Percentiles rank a stretch among this genome's conserved stretches.
Conservation (phyloP, 768 basidiomycete genomes). For the Hypholoma sublateritium region DNA sequence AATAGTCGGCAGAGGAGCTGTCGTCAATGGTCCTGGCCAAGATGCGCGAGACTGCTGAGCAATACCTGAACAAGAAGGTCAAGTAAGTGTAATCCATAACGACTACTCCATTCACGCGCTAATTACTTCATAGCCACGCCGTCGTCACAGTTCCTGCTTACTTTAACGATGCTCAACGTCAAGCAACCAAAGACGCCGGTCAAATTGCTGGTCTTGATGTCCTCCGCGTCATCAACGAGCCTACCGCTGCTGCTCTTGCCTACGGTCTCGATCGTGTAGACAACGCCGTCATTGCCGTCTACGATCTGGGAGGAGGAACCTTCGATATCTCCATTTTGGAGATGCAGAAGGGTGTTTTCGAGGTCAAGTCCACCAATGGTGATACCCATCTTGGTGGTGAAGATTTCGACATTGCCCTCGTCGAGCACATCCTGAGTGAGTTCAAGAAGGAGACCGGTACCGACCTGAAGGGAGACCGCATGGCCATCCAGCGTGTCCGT, state of each 20-base stretch:
- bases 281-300: conserved; percentile 91
- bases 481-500: conserved; percentile 98
- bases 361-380: conserved; percentile 99
- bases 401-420: conserved; percentile 92
- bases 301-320: conserved; percentile 97
- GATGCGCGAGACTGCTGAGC: conserved; percentile 96
- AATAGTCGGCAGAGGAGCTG: conserved; percentile 79
- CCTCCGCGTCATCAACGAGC: conserved; percentile 98
- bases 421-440: conserved; percentile 81
- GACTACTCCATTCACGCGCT: not conserved
- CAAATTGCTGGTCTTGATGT: conserved; percentile 97
- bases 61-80: conserved; percentile 89
- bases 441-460: conserved; percentile 94
- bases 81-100: conserved; percentile 61
- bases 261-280: conserved; percentile 93
- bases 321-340: conserved; percentile 99
- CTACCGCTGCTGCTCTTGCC: conserved; percentile 96
- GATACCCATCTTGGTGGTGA: conserved; percentile 97
- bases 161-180: conserved; percentile 99
- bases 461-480: conserved; percentile 81
- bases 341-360: conserved; percentile 99
- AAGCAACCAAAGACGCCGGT: conserved; percentile 98
- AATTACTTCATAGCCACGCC: conserved; percentile 55
- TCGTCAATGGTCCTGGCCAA: conserved; percentile 88
- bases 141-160: conserved; percentile 97